Conservation (phyloP, 139 green algal species). For the Nannochloris sp. region DNA sequence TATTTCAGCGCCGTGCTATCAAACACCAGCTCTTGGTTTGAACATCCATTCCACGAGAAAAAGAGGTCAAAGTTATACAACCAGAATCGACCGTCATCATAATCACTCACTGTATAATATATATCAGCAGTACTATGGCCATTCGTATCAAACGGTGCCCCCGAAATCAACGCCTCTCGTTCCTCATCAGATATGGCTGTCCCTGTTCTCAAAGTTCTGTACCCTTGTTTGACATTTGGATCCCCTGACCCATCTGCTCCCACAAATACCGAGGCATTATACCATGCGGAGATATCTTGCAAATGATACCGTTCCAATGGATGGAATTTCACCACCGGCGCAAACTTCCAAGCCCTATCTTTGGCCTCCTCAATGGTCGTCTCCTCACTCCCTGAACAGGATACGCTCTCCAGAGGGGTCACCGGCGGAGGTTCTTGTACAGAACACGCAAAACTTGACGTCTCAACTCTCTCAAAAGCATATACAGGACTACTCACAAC, state of each 20-base stretch:
- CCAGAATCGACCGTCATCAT: background rate
- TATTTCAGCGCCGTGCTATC: slow-evolving; percentile 6
- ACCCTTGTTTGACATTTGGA: background rate
- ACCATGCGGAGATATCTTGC: background rate
- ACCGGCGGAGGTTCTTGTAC: background rate
- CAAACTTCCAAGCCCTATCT: background rate
- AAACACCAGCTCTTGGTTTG: slow-evolving; percentile 16
- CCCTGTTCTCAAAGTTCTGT: background rate
- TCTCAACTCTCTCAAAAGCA: slow-evolving; percentile 4
- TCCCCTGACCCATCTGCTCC: background rate
- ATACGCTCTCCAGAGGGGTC: background rate
- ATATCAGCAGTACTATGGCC: slow-evolving; percentile 3
- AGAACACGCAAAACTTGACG: background rate
- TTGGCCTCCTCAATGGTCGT: background rate
- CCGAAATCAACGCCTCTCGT: background rate
- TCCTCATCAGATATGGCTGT: background rate
- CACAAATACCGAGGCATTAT: background rate
- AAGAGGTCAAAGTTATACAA: slow-evolving; percentile 20
- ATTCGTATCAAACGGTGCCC: slow-evolving; percentile 8
- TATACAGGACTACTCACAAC: background rate
- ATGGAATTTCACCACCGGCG: background rate
- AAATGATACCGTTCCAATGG: background rate
- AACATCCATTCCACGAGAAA: slow-evolving; percentile 16
- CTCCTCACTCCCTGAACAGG: background rate
- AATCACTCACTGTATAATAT: slow-evolving; percentile 5